Evolutionary conservation across 148 eudicot genomes (phyloP), one percentile per base, ranked within the genome.

Genomic region (Talinum fruticosum): DNA sequence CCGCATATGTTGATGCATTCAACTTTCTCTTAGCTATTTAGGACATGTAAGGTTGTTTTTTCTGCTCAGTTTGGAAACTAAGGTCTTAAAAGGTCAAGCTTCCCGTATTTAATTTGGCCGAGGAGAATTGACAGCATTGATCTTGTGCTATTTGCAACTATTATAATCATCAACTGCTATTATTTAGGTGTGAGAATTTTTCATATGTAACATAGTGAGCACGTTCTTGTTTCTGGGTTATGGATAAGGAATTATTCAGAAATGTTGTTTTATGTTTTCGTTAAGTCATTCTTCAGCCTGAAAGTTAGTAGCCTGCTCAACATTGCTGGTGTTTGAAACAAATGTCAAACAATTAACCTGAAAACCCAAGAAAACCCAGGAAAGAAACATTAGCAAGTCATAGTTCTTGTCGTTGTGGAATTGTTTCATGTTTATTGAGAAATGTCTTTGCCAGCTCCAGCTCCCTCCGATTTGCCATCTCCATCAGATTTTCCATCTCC

Each of bases 181-280:
- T 23, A 34, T 41, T 30, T 44, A n/a, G 69, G n/a, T 28, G 54
- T 24, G 74, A 34, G 81, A 74, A 75, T 75, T 37, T 57, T 79
- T 82, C 82, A 75, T 29, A 32, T 18, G 73, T 67, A 65, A 73
- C 84, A 77, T 77, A 75, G 78, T 36, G 12, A 74, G 80, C 84
- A 82, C 78, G 84, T 82, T 78, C 66, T 77, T 59, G 80, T 66
- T 47, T 23, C 24, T 72, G 41, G 8, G 33, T 62, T 71, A 35
- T 53, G 54, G 80, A 21, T 41, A 54, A 77, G 47, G 73, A 73
- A 45, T 72, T 67, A 44, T 77, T 57, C 65, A 44, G 45, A 35
- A 37, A 68, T 47, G 33, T 45, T 24, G 41, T 34, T 15, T 47
- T 72, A 18, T 61, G 16, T 41, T 19, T 53, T 54, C 54, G 66